These are phyloP conservation scores for Mortierella hygrophila DNA, from an alignment of 192 early-diverging fungal species.

Conservation along the genomic window DNA sequence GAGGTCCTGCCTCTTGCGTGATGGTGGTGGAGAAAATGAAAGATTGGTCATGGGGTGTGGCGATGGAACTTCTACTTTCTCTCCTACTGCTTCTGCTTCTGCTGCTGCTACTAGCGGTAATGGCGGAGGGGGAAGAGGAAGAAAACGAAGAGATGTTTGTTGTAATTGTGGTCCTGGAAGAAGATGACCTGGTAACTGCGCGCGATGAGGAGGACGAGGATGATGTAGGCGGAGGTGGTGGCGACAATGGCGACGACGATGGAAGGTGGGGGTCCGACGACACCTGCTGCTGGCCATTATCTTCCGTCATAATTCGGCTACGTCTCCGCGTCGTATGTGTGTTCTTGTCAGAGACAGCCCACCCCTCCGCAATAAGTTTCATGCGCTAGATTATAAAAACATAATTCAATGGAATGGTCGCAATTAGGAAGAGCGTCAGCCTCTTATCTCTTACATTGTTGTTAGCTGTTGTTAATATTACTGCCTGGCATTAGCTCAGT, in stretches of 20 bases:
- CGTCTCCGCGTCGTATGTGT: conserved; percentile 32
- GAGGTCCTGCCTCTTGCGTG: background rate
- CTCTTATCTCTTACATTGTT: background rate
- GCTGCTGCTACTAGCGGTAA: background rate
- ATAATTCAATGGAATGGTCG: background rate
- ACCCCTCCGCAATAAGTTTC: conserved; percentile 31
- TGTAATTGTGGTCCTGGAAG: background rate
- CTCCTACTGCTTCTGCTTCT: background rate
- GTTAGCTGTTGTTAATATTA: background rate
- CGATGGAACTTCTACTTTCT: background rate
- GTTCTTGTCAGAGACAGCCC: conserved; percentile 44
- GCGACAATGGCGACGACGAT: background rate
- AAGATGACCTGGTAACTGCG: background rate
- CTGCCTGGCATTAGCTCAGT: background rate
- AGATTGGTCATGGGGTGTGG: background rate
- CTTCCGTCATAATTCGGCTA: background rate
- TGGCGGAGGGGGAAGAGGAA: background rate
- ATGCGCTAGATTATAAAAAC: conserved; percentile 23
- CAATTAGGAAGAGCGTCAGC: background rate
- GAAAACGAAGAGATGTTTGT: background rate
- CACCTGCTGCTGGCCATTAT: background rate
- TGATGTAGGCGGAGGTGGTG: background rate
- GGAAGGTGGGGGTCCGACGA: background rate
- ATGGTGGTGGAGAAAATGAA: background rate
- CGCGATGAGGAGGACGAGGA: background rate